phyloP scores from a whole-genome alignment of 305 asterid species.

The Fraxinus latifolia region DNA sequence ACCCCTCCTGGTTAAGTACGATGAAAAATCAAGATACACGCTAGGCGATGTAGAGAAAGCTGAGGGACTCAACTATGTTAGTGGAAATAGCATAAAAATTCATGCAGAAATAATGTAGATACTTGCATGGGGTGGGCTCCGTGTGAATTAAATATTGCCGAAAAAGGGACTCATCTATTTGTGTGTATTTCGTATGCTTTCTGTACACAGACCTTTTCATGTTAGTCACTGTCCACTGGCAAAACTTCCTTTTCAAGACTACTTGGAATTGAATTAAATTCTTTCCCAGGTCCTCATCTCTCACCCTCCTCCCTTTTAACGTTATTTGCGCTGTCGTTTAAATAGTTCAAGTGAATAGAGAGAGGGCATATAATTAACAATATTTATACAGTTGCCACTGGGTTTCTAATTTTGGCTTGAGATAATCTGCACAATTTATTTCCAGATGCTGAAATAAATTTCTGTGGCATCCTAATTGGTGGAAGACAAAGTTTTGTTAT shows the following conservation, averaged over 20 bases:
- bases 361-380: background rate
- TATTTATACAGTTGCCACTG: constrained; percentile 24
- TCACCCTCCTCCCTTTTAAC: background rate
- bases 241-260: constrained; percentile 32
- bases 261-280: constrained; percentile 39
- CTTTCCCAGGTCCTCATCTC: constrained; percentile 31
- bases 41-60: constrained; percentile 1
- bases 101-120: no score
- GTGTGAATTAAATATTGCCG: no score
- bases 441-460: constrained; percentile 11
- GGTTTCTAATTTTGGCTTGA: constrained; percentile 37
- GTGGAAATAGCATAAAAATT: no score
- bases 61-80: background rate
- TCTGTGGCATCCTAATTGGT: constrained; percentile 14
- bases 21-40: background rate
- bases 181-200: no score
- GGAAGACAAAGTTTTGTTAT: constrained; percentile 27
- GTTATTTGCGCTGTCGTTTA: background rate
- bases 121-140: no score
- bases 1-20: constrained; percentile 22
- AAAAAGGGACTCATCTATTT: no score
- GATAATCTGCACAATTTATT: constrained; percentile 33
- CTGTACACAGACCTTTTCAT: background rate
- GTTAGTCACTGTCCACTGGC: background rate
- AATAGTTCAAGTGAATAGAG: background rate